Evolutionary conservation across 768 basidiomycete genomes (phyloP).

Genomic region (Lentinula edodes): DNA sequence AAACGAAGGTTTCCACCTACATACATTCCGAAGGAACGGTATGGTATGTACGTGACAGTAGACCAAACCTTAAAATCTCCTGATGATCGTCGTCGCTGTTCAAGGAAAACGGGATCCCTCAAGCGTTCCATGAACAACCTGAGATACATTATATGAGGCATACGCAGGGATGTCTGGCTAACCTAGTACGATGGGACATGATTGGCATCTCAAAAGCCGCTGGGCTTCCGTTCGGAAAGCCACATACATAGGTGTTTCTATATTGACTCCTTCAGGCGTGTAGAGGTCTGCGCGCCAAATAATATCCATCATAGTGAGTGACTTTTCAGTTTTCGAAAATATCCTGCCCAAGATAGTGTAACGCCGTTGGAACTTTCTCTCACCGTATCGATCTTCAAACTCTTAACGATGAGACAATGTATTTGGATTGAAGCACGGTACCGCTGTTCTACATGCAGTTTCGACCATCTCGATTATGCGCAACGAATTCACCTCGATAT

Average conservation of each 20-base stretch:
- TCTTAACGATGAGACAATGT: not conserved
- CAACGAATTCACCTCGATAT: slow-evolving; percentile 45
- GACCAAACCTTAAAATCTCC: slow-evolving; percentile 2
- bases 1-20: not conserved
- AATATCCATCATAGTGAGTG: not conserved
- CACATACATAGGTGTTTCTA: not conserved
- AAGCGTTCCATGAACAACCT: not conserved
- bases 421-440: not conserved
- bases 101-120: not conserved
- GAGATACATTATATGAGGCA: not conserved
- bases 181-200: not conserved
- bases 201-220: not conserved
- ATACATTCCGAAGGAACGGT: not conserved
- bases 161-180: not conserved
- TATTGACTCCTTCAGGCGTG: not conserved
- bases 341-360: not conserved
- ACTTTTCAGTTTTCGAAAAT: not conserved
- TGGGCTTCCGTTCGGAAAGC: not conserved
- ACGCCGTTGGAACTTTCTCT: not conserved
- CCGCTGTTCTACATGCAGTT: not conserved
- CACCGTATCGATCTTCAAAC: not conserved
- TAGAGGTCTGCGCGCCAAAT: not conserved
- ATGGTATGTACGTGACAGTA: not conserved
- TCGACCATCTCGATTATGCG: slow-evolving; percentile 8
- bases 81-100: not conserved